Conservation (phyloP, 2,329 filamentous ascomycete species). For the Aspergillus carbonarius region DNA sequence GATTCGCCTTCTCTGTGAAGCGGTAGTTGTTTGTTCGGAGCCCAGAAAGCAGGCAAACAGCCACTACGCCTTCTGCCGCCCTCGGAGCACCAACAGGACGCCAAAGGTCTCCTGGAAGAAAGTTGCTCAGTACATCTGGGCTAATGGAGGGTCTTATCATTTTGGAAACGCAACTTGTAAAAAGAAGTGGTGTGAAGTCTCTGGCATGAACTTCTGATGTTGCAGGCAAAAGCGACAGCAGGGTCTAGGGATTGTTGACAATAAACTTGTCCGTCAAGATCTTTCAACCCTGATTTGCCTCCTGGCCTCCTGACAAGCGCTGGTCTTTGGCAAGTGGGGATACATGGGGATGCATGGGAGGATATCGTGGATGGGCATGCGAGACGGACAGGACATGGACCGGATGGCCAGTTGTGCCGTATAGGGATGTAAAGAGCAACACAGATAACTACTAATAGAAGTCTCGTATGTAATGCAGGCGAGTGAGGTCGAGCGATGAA, state of each 20-base stretch:
- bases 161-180: constrained; percentile 64
- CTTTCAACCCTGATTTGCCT: background rate
- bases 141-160: constrained; percentile 55
- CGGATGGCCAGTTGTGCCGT: background rate
- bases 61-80: constrained; percentile 5
- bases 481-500: background rate
- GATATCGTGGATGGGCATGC: background rate
- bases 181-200: constrained; percentile 58
- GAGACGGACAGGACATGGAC: background rate
- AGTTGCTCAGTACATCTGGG: constrained; percentile 54
- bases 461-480: background rate
- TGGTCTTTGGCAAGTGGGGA: background rate
- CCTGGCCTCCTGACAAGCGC: background rate
- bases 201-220: constrained; percentile 23
- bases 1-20: constrained; percentile 43
- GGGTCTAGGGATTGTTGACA: background rate
- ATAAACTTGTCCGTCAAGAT: background rate
- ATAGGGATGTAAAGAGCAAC: background rate
- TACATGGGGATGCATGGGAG: background rate
- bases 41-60: constrained; percentile 6
- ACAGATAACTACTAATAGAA: background rate
- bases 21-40: constrained; percentile 31
- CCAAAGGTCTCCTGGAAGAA: constrained; percentile 60
- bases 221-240: background rate
- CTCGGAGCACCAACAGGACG: constrained; percentile 14